A percentile compares a stretch with the other conserved stretches of the same genome.
phyloP scores from a whole-genome alignment of 2,329 filamentous ascomycete species.

The Xylariales sp. region DNA sequence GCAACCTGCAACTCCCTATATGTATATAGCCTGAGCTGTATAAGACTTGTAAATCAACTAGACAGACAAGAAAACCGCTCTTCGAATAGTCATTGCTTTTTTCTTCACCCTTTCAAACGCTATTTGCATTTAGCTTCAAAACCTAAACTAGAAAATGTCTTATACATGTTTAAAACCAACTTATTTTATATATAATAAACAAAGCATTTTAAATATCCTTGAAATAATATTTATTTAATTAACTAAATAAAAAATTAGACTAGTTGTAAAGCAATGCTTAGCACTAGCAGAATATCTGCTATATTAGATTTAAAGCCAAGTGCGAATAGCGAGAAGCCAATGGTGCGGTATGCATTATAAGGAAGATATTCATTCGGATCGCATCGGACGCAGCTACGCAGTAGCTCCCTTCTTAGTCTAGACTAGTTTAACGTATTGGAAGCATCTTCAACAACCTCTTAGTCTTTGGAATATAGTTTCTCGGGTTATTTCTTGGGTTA shows the following conservation, averaged over 20 bases:
- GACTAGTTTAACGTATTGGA: too few relatives aligned
- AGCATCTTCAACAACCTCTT: background rate
- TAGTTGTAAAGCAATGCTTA: too few relatives aligned
- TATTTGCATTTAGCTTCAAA: too few relatives aligned
- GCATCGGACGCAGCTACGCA: constrained; percentile 15
- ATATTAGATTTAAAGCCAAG: too few relatives aligned
- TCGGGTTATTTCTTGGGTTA: background rate
- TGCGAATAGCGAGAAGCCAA: too few relatives aligned
- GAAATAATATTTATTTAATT: too few relatives aligned
- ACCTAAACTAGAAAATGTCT: too few relatives aligned
- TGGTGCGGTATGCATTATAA: background rate
- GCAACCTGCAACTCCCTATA: constrained; percentile 10
- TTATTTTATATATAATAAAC: too few relatives aligned
- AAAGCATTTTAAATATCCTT: too few relatives aligned
- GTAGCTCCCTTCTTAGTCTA: background rate
- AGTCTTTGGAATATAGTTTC: background rate
- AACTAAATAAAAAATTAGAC: too few relatives aligned
- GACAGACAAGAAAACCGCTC: constrained; percentile 14
- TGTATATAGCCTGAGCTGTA: constrained; percentile 22
- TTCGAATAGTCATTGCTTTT: background rate
- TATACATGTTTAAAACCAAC: too few relatives aligned
- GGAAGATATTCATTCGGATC: background rate
- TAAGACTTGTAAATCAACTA: constrained; percentile 12
- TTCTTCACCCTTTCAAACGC: background rate
- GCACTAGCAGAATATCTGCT: too few relatives aligned